Conservation (phyloP, 2,329 filamentous ascomycete species). For the Lizonia empirigonia region DNA sequence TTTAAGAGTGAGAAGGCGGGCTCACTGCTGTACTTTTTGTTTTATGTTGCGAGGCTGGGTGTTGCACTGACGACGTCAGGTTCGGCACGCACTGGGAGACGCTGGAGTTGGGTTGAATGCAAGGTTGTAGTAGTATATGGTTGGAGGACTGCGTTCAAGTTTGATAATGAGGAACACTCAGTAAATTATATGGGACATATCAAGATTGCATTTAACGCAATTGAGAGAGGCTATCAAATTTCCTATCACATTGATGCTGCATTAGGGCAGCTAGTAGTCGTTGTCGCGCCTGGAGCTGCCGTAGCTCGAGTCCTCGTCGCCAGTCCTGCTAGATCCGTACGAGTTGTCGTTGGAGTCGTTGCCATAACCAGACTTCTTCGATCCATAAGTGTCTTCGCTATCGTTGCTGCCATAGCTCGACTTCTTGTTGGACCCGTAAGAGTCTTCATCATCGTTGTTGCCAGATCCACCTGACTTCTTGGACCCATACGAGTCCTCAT, state of each 20-base stretch:
- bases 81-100: too few relatives aligned
- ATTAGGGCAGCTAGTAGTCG: constrained; percentile 14
- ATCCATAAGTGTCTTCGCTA: neutral
- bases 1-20: constrained; percentile 19
- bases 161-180: too few relatives aligned
- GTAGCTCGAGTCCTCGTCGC: constrained; percentile 1
- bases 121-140: too few relatives aligned
- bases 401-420: constrained; percentile 6
- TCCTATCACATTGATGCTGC: too few relatives aligned
- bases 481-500: constrained; percentile 5
- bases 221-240: too few relatives aligned
- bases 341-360: neutral
- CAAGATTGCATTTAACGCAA: too few relatives aligned
- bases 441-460: neutral
- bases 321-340: constrained; percentile 4
- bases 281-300: constrained; percentile 11
- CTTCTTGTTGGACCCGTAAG: constrained; percentile 6
- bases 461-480: constrained; percentile 1
- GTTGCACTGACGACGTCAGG: too few relatives aligned
- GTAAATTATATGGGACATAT: too few relatives aligned
- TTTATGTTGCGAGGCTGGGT: constrained; percentile 10
- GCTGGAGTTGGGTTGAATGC: too few relatives aligned
- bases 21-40: constrained; percentile 20
- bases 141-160: neutral
- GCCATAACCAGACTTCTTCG: constrained; percentile 4